phyloP scores from a whole-genome alignment of 2,329 filamentous ascomycete species.

The Sphaerulina populicola region DNA sequence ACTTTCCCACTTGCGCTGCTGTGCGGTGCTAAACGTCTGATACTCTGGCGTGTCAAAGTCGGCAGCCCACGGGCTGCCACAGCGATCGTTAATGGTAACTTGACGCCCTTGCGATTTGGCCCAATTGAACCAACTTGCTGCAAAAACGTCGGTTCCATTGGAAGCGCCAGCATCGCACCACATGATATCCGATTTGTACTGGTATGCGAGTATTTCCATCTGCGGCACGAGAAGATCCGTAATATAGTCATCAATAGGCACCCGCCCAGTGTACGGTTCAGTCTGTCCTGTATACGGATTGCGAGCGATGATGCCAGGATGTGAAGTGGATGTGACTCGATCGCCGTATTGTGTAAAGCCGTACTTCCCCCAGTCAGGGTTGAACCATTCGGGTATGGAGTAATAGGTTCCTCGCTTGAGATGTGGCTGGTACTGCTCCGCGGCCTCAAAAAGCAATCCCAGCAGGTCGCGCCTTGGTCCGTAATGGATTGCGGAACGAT shows the following conservation, averaged over 20 bases:
- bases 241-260: slow-evolving; percentile 39
- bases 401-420: slow-evolving; percentile 39
- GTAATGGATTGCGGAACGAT: slow-evolving; percentile 38
- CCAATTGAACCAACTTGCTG: slow-evolving; percentile 37
- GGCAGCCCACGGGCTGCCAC: neutral
- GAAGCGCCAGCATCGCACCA: slow-evolving; percentile 42
- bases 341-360: slow-evolving; percentile 30
- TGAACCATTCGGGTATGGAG: slow-evolving; percentile 46
- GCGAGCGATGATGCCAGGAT: neutral
- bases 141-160: slow-evolving; percentile 25
- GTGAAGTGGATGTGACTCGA: slow-evolving; percentile 8
- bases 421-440: slow-evolving; percentile 36
- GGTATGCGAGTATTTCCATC: slow-evolving; percentile 40
- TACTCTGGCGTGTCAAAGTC: slow-evolving; percentile 19
- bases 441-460: slow-evolving; percentile 40
- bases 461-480: slow-evolving; percentile 39
- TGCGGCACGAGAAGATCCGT: slow-evolving; percentile 41
- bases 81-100: slow-evolving; percentile 10
- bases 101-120: slow-evolving; percentile 24
- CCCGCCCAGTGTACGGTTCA: slow-evolving; percentile 6
- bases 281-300: slow-evolving; percentile 29
- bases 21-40: neutral
- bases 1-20: slow-evolving; percentile 19
- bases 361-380: slow-evolving; percentile 34
- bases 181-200: slow-evolving; percentile 43